Conservation (phyloP, 2,329 filamentous ascomycete genomes). For the Fusarium phyllophilum region DNA sequence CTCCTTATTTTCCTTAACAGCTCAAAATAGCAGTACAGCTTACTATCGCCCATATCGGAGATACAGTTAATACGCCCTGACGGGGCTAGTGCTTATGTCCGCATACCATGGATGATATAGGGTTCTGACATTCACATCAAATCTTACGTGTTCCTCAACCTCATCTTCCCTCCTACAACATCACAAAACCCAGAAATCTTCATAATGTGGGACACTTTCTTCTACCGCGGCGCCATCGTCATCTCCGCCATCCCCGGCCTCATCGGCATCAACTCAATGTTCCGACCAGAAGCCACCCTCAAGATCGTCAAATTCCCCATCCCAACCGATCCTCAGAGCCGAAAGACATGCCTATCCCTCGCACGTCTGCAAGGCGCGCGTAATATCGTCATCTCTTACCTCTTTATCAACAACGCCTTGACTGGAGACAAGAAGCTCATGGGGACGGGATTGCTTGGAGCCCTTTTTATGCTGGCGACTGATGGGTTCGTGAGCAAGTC, state of each 20-base stretch:
- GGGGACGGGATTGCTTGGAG: slow-evolving; percentile 3
- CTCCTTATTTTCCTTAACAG: background rate
- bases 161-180: background rate
- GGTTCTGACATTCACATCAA: background rate
- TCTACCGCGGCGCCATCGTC: slow-evolving; percentile 24
- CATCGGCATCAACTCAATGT: slow-evolving; percentile 29
- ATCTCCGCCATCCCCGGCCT: slow-evolving; percentile 23
- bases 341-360: slow-evolving; percentile 7
- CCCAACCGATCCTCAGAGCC: slow-evolving; percentile 15
- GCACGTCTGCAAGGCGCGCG: slow-evolving; percentile 30
- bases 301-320: slow-evolving; percentile 23
- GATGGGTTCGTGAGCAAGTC: slow-evolving; percentile 33
- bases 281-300: slow-evolving; percentile 23
- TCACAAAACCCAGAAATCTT: background rate
- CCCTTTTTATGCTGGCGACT: slow-evolving; percentile 1
- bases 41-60: background rate
- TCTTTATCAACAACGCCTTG: slow-evolving; percentile 24
- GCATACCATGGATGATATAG: background rate
- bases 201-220: slow-evolving; percentile 11
- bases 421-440: slow-evolving; percentile 17
- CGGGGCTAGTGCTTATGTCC: background rate
- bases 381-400: slow-evolving; percentile 34
- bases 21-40: background rate
- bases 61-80: background rate
- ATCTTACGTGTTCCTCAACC: background rate